phyloP scores from a whole-genome alignment of 2,329 filamentous ascomycete species.

The Phialemoniopsis sp. region DNA sequence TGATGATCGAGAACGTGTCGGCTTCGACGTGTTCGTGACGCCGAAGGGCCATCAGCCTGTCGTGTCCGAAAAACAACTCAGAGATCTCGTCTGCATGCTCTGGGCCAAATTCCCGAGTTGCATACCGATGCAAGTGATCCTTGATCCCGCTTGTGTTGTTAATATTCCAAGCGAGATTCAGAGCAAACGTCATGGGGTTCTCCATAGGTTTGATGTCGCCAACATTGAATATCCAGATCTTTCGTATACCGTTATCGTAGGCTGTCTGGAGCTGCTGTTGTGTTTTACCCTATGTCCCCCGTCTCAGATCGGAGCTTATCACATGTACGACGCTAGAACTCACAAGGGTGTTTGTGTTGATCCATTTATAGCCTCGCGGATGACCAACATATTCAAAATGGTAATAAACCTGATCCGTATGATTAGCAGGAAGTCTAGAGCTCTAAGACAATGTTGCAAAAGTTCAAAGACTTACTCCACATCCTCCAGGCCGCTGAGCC shows the following conservation, averaged over 20 bases:
- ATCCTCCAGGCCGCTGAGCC: slow-evolving; percentile 46
- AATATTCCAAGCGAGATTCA: too few species aligned
- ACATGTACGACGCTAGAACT: too few species aligned
- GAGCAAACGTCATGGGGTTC: too few species aligned
- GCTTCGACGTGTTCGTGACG: slow-evolving; percentile 58
- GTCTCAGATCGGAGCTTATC: too few species aligned
- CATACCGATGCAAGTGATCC: too few species aligned
- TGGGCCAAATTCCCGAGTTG: too few species aligned
- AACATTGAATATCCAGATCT: slow-evolving; percentile 3
- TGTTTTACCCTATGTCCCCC: too few species aligned
- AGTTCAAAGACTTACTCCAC: slow-evolving; percentile 36
- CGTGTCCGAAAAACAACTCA: too few species aligned
- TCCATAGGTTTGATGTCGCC: slow-evolving; percentile 5
- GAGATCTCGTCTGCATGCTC: too few species aligned
- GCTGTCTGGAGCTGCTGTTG: too few species aligned
- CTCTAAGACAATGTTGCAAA: not conserved
- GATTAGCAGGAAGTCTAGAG: not conserved
- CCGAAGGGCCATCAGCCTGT: slow-evolving; percentile 39
- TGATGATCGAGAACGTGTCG: slow-evolving; percentile 49
- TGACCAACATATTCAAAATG: slow-evolving; percentile 61
- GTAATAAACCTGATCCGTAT: slow-evolving; percentile 36
- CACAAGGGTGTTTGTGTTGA: slow-evolving; percentile 46
- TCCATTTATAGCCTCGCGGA: slow-evolving; percentile 57
- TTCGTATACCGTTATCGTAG: too few species aligned
- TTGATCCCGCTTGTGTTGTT: too few species aligned